phyloP scores from a whole-genome alignment of 352 stramenopile species.

The Globisporangium paddicum region DNA sequence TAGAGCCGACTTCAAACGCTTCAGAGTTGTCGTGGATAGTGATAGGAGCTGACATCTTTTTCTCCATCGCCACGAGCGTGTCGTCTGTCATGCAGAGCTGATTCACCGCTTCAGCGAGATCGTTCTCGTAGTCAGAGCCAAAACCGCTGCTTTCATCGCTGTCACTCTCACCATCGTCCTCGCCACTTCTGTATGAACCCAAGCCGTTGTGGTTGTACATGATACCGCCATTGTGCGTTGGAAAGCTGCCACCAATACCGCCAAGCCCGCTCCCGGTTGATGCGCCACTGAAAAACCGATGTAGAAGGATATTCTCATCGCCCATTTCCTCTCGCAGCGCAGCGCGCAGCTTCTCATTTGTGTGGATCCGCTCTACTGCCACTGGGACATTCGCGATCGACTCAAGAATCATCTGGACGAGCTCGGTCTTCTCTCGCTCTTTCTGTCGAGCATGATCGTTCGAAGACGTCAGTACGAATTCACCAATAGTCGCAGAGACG shows the following conservation, averaged over 20 bases:
- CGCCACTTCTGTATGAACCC: conserved; percentile 11
- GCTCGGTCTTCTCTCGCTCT: conserved; percentile 53
- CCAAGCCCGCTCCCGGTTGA: conserved; percentile 4
- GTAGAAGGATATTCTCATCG: conserved; percentile 39
- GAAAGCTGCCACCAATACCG: not conserved
- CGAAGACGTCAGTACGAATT: not conserved
- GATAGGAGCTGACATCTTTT: conserved; percentile 52
- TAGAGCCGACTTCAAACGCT: conserved; percentile 20
- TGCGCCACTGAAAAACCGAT: conserved; percentile 29
- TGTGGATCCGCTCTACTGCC: conserved; percentile 66
- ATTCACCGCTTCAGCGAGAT: conserved; percentile 61
- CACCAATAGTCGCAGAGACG: not conserved
- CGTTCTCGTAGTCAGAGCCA: conserved; percentile 64
- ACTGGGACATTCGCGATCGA: conserved; percentile 70
- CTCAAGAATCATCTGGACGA: conserved; percentile 73
- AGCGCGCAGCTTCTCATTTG: conserved; percentile 56
- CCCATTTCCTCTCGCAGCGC: conserved; percentile 57
- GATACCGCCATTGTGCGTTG: not conserved
- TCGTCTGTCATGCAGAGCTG: conserved; percentile 67
- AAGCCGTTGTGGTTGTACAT: conserved; percentile 3
- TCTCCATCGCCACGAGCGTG: conserved; percentile 39
- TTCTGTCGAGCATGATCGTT: conserved; percentile 45
- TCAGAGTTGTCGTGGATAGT: conserved; percentile 25
- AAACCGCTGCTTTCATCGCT: conserved; percentile 43
- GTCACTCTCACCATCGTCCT: conserved; percentile 8